Evolutionary conservation across 2,329 filamentous ascomycete genomes (phyloP).

Genomic region (Aspergillus sp.): DNA sequence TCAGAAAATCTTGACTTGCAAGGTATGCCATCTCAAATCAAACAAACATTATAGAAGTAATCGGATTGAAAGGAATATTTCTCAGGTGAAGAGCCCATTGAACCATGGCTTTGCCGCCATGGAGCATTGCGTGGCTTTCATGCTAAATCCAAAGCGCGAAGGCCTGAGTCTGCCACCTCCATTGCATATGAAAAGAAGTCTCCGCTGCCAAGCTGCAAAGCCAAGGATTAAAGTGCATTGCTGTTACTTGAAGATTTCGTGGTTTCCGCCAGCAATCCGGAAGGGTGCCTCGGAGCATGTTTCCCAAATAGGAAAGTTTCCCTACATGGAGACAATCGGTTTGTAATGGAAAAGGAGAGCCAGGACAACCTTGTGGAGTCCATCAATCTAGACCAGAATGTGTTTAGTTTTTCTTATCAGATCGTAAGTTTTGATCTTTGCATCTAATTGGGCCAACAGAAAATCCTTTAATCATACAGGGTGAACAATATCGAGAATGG

Average conservation of each 20-base stretch:
- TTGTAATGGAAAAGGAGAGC: not conserved
- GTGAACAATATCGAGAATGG: no score
- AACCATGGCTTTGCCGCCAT: no score
- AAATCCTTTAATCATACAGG: no score
- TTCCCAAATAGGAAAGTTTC: not conserved
- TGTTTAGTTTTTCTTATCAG: not conserved
- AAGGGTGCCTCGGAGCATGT: slow-evolving; percentile 5
- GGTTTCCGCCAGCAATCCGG: not conserved
- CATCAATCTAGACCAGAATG: not conserved
- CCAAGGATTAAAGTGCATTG: not conserved
- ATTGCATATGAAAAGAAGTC: not conserved
- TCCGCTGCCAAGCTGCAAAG: slow-evolving; percentile 4
- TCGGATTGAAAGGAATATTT: no score
- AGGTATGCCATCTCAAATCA: no score
- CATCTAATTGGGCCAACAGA: not conserved
- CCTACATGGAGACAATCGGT: not conserved
- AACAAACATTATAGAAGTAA: no score
- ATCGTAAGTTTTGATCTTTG: not conserved
- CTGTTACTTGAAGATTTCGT: not conserved
- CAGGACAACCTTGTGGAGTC: not conserved
- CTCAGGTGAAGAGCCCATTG: no score
- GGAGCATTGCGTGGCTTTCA: no score
- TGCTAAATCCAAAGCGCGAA: not conserved
- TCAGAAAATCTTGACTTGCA: no score
- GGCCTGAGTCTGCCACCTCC: not conserved